These are phyloP conservation scores for Argentina anserina DNA, from an alignment of 306 rosid genomes.

Conservation along the genomic window DNA sequence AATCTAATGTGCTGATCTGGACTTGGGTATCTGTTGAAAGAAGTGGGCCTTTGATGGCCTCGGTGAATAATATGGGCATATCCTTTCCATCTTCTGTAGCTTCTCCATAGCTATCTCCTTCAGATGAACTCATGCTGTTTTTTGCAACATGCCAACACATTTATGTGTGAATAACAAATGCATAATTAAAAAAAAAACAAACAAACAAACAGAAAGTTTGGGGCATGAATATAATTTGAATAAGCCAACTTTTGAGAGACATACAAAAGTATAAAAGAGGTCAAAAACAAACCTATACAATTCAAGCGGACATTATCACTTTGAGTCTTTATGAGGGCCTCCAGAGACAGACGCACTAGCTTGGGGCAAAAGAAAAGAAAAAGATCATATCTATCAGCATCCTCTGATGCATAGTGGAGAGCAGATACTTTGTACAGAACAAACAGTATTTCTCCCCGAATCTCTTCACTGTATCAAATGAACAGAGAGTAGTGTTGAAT, in stretches of 20 bases:
- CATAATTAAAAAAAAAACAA: not conserved
- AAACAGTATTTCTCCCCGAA: conserved; percentile 81
- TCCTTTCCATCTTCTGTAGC: conserved; percentile 39
- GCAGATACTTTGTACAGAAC: conserved; percentile 65
- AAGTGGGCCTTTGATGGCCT: conserved; percentile 92
- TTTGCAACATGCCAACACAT: not conserved
- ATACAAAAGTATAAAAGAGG: not conserved
- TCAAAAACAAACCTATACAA: conserved; percentile 64
- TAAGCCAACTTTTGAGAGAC: not conserved
- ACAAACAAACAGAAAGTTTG: not conserved
- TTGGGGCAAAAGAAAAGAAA: conserved; percentile 60
- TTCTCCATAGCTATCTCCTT: conserved; percentile 33
- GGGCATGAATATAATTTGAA: not conserved
- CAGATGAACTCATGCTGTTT: conserved; percentile 30
- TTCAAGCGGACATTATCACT: conserved; percentile 81
- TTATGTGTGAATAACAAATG: not conserved
- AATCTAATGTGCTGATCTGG: conserved; percentile 64
- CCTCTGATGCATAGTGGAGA: conserved; percentile 45
- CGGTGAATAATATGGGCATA: conserved; percentile 55
- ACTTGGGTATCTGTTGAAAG: conserved; percentile 78
- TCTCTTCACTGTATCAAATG: conserved; percentile 65
- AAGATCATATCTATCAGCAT: conserved; percentile 51
- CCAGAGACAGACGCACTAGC: conserved; percentile 62
- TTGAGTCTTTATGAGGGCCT: conserved; percentile 80
- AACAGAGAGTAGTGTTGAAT: conserved; percentile 5